Evolutionary conservation across 176 grass and related monocot species (phyloP).

Genomic region (Rhynchospora pubera): DNA sequence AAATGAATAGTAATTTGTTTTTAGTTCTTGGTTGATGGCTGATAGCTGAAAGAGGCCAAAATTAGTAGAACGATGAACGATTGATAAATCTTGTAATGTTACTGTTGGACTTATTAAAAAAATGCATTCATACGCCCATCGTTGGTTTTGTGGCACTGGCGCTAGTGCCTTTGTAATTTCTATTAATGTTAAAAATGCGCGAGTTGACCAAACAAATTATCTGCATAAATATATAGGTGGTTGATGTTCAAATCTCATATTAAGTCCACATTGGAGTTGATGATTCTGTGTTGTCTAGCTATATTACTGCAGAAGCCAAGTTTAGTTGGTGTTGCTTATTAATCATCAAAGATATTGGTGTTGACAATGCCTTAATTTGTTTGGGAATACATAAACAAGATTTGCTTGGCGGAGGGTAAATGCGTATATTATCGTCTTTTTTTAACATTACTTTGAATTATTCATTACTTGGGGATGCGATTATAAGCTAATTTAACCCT

Average conservation of each 20-base stretch:
- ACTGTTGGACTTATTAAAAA: not conserved
- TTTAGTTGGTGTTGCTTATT: not conserved
- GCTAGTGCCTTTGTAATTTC: not conserved
- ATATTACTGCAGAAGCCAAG: too few species aligned
- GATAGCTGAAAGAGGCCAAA: too few species aligned
- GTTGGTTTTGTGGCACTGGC: not conserved
- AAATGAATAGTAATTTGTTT: not conserved
- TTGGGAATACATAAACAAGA: not conserved
- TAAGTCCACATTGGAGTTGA: not conserved
- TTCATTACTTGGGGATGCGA: too few species aligned
- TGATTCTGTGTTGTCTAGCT: not conserved
- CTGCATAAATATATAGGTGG: not conserved
- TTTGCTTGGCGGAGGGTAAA: not conserved
- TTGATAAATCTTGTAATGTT: not conserved
- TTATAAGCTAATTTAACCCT: too few species aligned
- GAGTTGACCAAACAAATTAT: not conserved
- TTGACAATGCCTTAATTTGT: not conserved
- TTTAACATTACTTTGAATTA: too few species aligned
- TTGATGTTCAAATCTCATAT: not conserved
- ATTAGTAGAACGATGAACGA: too few species aligned
- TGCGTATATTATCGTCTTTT: not conserved
- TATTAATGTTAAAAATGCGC: not conserved
- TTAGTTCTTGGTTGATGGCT: not conserved
- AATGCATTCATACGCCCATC: not conserved
- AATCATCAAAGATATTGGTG: not conserved